Percentiles rank a stretch among this genome's conserved stretches.
phyloP scores from a whole-genome alignment of 208 protist genomes.

The Angomonas desouzai region DNA sequence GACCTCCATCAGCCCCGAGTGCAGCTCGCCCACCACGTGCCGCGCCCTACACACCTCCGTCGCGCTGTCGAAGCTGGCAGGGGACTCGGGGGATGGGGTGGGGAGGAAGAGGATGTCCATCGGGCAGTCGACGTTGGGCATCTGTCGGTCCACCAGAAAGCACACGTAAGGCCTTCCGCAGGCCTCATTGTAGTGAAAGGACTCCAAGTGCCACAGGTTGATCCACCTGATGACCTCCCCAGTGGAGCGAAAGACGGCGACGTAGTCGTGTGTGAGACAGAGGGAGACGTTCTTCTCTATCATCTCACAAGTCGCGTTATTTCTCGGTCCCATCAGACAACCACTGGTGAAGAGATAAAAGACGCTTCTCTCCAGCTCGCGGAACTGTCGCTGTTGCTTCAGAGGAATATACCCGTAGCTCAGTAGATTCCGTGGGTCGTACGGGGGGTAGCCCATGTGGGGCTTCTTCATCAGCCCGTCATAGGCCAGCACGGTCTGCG shows the following conservation, averaged over 20 bases:
- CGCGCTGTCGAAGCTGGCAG: neutral
- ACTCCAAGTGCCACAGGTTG: neutral
- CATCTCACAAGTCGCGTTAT: neutral
- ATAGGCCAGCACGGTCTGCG: conserved; percentile 20
- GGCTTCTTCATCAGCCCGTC: conserved; percentile 18
- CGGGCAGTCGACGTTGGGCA: neutral
- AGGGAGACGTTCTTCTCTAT: neutral
- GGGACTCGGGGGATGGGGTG: neutral
- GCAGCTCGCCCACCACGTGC: conserved; percentile 2
- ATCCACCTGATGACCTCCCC: conserved; percentile 2
- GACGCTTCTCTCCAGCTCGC: conserved; percentile 10
- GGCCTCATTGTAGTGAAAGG: conserved; percentile 5
- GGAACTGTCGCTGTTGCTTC: conserved; percentile 12
- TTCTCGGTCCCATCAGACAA: conserved; percentile 10
- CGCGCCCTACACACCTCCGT: conserved; percentile 4
- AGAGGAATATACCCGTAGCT: conserved; percentile 19
- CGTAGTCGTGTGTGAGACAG: conserved; percentile 10
- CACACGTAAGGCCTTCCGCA: conserved; percentile 8
- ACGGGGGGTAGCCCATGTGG: conserved; percentile 17
- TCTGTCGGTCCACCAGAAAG: conserved; percentile 6
- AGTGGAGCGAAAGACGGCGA: neutral
- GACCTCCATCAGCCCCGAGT: neutral
- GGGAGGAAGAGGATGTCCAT: conserved; percentile 8
- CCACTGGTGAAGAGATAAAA: conserved; percentile 21
- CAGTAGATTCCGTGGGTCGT: conserved; percentile 24